Evolutionary conservation across 208 protist genomes (phyloP), one percentile per base, ranked within the genome.

Genomic region (Leishmania guyanensis): DNA sequence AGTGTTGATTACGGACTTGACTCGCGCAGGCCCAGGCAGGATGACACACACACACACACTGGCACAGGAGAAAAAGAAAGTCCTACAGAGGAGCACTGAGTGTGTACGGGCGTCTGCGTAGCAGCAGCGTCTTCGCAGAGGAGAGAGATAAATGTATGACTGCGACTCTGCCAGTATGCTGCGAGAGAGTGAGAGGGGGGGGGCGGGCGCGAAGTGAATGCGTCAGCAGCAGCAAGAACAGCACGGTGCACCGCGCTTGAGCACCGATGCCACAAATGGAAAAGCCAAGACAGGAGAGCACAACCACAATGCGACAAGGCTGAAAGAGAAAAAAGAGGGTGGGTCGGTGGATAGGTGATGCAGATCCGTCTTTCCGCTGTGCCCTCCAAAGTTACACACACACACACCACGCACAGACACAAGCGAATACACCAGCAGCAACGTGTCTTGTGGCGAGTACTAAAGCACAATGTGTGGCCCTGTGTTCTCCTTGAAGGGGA

Each of bases 31-130:
- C 14, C 17, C 33, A 83, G 56, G 72, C 70, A 76, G 22, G 66
- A 12, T 20, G 46, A 69, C 16, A 80, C 66, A 75, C 62, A 76
- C 48, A 75, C 74, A 79, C 60, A 78, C 75, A 69, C n/a, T 26
- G 10, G 58, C 1, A 16, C 64, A 79, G 22, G 51, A 79, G 60
- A 79, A 71, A 29, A 20, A 65, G 68, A 78, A 69, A 69, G 65
- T 10, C 6, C 53, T 0, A 46, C 26, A 69, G 29, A 46, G 64
- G 22, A 46, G 20, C 2, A 58, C 12, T 26, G 54, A 14, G 54
- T 58, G 54, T 22, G 54, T 58, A 22, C 20, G 54, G 17, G 54
- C 20, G 54, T 58, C 54, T 58, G 54, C 20, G 54, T 58, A 58
- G 20, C 12, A 58, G 20, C 12, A 58, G 20, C 12, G 20, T 46